phyloP scores from a whole-genome alignment of 192 early-diverging fungal species.

The Coemansia sp. region DNA sequence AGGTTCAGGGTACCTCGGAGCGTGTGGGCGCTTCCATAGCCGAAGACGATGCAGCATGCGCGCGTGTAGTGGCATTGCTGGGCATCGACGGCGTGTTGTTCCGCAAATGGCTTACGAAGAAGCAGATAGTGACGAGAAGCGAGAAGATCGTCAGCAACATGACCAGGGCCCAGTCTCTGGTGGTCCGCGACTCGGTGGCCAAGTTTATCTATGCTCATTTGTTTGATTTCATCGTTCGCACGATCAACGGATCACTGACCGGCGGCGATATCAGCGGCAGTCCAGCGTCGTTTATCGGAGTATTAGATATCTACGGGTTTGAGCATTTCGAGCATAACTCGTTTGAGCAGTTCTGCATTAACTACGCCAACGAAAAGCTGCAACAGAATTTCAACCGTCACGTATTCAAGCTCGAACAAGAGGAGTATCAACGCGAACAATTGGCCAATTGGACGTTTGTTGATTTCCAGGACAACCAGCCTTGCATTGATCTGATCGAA shows the following conservation, averaged over 20 bases:
- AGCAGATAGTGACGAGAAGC: conserved; percentile 85
- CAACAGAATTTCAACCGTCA: conserved; percentile 99
- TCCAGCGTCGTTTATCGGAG: conserved; percentile 85
- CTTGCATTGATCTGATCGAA: conserved; percentile 98
- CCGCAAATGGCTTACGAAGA: conserved; percentile 93
- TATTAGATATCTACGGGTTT: conserved; percentile 99
- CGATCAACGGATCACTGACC: conserved; percentile 81
- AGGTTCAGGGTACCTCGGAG: conserved; percentile 66
- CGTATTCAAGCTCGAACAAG: conserved; percentile 98
- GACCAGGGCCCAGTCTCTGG: conserved; percentile 69
- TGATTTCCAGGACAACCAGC: conserved; percentile 98
- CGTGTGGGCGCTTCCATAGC: conserved; percentile 69
- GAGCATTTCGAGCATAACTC: conserved; percentile 99
- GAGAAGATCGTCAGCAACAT: conserved; percentile 91
- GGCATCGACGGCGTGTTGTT: conserved; percentile 79
- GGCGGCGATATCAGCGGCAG: conserved; percentile 27
- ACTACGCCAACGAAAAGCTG: conserved; percentile 96
- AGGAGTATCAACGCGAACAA: conserved; percentile 95
- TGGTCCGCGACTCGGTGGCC: conserved; percentile 90
- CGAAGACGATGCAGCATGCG: conserved; percentile 77
- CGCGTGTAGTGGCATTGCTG: conserved; percentile 71
- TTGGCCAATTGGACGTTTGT: conserved; percentile 95
- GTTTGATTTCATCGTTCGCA: conserved; percentile 95
- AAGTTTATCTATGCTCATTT: conserved; percentile 96
- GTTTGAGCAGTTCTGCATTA: conserved; percentile 99